Percentiles rank a stretch among this genome's conserved stretches.
phyloP scores from a whole-genome alignment of 2,329 filamentous ascomycete species.

The Clonostachys chloroleuca region DNA sequence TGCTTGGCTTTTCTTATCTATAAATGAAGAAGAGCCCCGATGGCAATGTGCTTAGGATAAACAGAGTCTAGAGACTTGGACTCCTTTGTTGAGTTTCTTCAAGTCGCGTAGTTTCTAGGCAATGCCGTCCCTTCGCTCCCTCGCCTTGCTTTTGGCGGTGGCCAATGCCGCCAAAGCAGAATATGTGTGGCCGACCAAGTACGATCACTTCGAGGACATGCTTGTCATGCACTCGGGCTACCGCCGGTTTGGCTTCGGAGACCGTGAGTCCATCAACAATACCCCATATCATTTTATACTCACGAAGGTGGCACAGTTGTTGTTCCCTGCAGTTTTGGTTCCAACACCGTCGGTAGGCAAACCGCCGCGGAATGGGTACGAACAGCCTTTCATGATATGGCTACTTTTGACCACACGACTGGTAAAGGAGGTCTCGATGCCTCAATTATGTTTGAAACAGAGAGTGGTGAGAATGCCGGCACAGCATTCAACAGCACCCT shows the following conservation, averaged over 20 bases:
- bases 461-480: slow-evolving; percentile 18
- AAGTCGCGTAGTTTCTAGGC: too few species aligned
- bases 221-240: slow-evolving; percentile 11
- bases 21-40: too few species aligned
- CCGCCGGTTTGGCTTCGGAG: slow-evolving; percentile 9
- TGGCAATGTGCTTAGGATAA: too few species aligned
- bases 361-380: slow-evolving; percentile 23
- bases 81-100: too few species aligned
- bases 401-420: slow-evolving; percentile 14
- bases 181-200: slow-evolving; percentile 10
- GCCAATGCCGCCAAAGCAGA: not conserved
- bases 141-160: too few species aligned
- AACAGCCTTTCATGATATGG: slow-evolving; percentile 21
- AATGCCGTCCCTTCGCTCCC: too few species aligned
- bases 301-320: slow-evolving; percentile 1
- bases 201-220: slow-evolving; percentile 12
- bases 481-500: slow-evolving; percentile 20
- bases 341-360: slow-evolving; percentile 12
- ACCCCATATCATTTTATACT: slow-evolving; percentile 1
- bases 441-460: slow-evolving; percentile 20
- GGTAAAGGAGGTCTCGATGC: slow-evolving; percentile 21
- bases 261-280: slow-evolving; percentile 5
- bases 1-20: too few species aligned
- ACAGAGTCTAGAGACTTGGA: too few species aligned
- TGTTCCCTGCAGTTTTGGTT: slow-evolving; percentile 10